Percentiles rank a stretch among this genome's conserved stretches.
Conservation (phyloP, 352 stramenopile genomes). For the Pythium sukuiense region DNA sequence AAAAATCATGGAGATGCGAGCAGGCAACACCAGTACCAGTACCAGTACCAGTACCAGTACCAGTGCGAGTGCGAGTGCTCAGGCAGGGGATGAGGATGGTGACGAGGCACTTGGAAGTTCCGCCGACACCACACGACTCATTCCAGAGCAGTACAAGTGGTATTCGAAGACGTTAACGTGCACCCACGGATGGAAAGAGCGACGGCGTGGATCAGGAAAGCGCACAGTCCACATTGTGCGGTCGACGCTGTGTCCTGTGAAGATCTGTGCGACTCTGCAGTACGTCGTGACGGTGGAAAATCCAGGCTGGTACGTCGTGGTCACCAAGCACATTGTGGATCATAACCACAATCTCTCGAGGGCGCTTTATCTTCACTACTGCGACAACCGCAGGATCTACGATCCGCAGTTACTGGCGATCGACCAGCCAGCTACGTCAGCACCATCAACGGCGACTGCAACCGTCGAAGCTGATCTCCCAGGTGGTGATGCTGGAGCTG, state of each 20-base stretch:
- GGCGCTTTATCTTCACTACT: conserved; percentile 73
- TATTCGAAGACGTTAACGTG: conserved; percentile 83
- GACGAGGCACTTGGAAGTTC: neutral
- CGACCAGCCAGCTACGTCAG: conserved; percentile 27
- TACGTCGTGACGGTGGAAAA: conserved; percentile 23
- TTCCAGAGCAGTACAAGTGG: conserved; percentile 73
- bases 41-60: neutral
- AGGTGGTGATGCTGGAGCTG: neutral
- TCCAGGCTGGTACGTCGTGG: conserved; percentile 59
- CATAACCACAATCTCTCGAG: conserved; percentile 83
- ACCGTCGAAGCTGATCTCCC: neutral
- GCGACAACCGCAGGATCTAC: conserved; percentile 79
- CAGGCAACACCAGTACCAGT: neutral
- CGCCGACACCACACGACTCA: conserved; percentile 32
- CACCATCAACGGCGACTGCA: neutral
- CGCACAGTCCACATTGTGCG: conserved; percentile 59
- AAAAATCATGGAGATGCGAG: conserved; percentile 56
- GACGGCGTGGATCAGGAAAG: conserved; percentile 63
- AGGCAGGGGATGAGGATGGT: neutral
- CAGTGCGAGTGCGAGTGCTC: neutral
- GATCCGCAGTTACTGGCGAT: conserved; percentile 69
- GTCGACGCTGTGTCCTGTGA: conserved; percentile 69
- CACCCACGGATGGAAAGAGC: conserved; percentile 83
- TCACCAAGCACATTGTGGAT: conserved; percentile 74
- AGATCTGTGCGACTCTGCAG: conserved; percentile 79